Evolutionary conservation across 2,329 filamentous ascomycete species (phyloP), one percentile per base, ranked within the genome.

Genomic region (Coniella vitis): DNA sequence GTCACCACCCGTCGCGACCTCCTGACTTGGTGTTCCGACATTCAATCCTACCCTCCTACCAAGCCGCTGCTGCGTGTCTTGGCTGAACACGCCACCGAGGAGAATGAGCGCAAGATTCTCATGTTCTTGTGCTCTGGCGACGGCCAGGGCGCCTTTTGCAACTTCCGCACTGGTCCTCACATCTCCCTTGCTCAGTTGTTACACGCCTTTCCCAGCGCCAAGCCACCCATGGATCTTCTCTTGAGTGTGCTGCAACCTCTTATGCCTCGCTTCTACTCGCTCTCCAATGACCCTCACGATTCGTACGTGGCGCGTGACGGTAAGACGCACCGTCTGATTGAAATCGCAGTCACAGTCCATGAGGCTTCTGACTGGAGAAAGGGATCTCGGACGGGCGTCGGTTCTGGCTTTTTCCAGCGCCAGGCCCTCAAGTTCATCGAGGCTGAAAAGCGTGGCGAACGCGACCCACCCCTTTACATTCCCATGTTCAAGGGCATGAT

Each of bases 401-500:
- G 90, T 41, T 95, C 90, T 14, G 93, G 93, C 14, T 97, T 90
- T 71, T 86, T 98, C 60, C 90, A 97, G 68, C 83, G 89, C 29
- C 78, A 94, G 60, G 90, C 93, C 0, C 75, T 76, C 35, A 76
- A 78, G 56, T 86, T 87, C 62, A 76, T 91, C 58, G 76, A 78
- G 13, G 82, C 86, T 1, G 81, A 88, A 62, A 69, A 74, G 31
- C 69, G 74, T 2, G 85, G 84, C 40, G 72, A 77, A 47, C 66
- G 66, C 54, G 64, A 69, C 42, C 74, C 69, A 3, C 79, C 89
- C 56, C 63, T 97, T 14, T 83, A 87, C 58, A 74, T 97, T 4
- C 93, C 93, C 59, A 96, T 98, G 88, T 98, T 98, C 79, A 90
- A 95, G 61, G 93, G 93, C 1, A 75, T 98, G 38, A 98, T 98